phyloP scores from a whole-genome alignment of 2,329 filamentous ascomycete species.

The Neurospora sp. region DNA sequence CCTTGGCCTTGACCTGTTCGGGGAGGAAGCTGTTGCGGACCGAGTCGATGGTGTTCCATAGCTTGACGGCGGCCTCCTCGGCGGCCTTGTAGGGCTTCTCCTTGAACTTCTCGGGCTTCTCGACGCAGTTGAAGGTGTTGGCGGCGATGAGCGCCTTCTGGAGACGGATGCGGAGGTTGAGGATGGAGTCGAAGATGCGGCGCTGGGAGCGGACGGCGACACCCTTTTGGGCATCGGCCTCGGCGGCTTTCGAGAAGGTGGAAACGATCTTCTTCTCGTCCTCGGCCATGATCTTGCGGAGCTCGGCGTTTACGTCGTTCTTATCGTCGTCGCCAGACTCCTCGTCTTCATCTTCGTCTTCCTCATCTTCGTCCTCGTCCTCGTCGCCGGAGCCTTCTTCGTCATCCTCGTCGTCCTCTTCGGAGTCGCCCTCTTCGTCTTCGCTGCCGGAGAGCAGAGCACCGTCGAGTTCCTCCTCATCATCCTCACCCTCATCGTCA shows the following conservation, averaged over 20 bases:
- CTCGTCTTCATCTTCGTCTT: constrained; percentile 22
- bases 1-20: constrained; percentile 30
- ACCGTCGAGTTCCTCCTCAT: constrained; percentile 17
- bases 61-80: constrained; percentile 72
- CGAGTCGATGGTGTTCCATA: constrained; percentile 72
- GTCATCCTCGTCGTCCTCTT: constrained; percentile 22
- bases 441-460: constrained; percentile 3
- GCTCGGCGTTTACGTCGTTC: constrained; percentile 39
- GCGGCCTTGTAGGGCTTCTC: constrained; percentile 58
- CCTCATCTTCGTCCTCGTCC: constrained; percentile 27
- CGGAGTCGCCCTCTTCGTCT: constrained; percentile 25
- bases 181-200: constrained; percentile 73
- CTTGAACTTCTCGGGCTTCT: constrained; percentile 27
- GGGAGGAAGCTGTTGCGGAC: constrained; percentile 54
- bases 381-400: constrained; percentile 26
- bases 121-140: constrained; percentile 56
- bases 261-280: constrained; percentile 58
- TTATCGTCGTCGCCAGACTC: constrained; percentile 23
- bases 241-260: constrained; percentile 52
- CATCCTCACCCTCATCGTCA: constrained; percentile 22
- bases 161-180: constrained; percentile 84
- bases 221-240: constrained; percentile 76
- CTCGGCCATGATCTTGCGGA: constrained; percentile 58
- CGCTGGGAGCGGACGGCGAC: constrained; percentile 78
- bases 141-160: constrained; percentile 81